phyloP scores from a whole-genome alignment of 192 early-diverging fungal genomes.

The Gaertneriomyces semiglobifer region DNA sequence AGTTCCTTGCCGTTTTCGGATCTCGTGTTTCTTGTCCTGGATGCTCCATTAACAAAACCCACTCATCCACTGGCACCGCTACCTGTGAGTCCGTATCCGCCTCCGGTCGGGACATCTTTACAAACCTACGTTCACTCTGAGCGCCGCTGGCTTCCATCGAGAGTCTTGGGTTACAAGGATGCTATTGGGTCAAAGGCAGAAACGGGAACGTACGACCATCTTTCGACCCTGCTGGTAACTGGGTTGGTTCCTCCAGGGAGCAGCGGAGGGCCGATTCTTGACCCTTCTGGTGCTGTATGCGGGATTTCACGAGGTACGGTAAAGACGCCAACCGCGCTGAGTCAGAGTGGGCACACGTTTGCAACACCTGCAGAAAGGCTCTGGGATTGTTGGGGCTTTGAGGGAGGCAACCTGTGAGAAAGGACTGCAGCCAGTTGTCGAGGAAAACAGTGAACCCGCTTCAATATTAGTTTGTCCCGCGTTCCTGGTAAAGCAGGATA shows the following conservation, averaged over 20 bases:
- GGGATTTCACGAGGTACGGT: conserved; percentile 2
- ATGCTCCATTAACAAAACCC: not conserved
- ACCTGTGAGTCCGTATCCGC: not conserved
- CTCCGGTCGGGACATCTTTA: not conserved
- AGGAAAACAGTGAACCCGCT: no score
- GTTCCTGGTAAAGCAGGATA: no score
- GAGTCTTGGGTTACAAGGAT: conserved; percentile 1
- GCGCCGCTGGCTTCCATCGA: not conserved
- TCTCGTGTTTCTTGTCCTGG: not conserved
- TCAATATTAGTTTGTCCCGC: no score
- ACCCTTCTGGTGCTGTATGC: not conserved
- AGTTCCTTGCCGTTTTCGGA: not conserved
- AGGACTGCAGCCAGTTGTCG: no score
- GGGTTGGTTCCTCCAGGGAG: not conserved
- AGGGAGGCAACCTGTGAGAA: no score
- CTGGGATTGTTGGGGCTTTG: no score
- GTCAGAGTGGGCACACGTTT: not conserved
- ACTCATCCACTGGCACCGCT: not conserved
- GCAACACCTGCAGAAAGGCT: conserved; percentile 8
- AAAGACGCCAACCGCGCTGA: not conserved
- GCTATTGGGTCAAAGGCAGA: conserved; percentile 4
- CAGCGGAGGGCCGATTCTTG: conserved; percentile 3
- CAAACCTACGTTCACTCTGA: not conserved
- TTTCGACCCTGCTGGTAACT: not conserved
- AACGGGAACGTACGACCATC: not conserved